A percentile compares a stretch with the other conserved stretches of the same genome.
phyloP scores from a whole-genome alignment of 192 early-diverging fungal species.

The Martensiomyces pterosporus region DNA sequence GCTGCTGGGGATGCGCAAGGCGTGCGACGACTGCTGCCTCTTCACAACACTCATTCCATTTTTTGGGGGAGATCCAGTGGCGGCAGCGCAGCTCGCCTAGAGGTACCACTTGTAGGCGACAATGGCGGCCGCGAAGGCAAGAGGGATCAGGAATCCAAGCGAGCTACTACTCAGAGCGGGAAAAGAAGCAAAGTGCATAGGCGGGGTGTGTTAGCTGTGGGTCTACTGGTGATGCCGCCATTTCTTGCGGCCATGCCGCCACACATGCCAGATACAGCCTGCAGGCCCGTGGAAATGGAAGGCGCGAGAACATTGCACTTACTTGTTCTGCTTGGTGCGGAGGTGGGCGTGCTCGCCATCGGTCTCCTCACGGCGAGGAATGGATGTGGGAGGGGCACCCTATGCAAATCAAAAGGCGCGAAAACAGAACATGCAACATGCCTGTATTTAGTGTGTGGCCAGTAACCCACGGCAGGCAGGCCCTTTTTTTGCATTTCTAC shows the following conservation, averaged over 20 bases:
- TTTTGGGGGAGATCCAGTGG: too few relatives aligned
- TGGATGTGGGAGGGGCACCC: conserved; percentile 21
- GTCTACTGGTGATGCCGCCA: too few relatives aligned
- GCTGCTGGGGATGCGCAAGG: too few relatives aligned
- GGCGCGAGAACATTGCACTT: conserved; percentile 3
- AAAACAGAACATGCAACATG: neutral
- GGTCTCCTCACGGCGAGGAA: conserved; percentile 2
- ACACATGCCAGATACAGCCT: too few relatives aligned
- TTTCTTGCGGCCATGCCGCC: too few relatives aligned
- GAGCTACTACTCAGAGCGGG: conserved; percentile 35
- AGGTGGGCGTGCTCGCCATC: conserved; percentile 12
- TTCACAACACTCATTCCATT: too few relatives aligned
- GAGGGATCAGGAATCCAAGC: conserved; percentile 52
- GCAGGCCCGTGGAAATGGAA: conserved; percentile 2
- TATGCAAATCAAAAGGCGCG: conserved; percentile 8
- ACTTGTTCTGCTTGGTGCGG: conserved; percentile 47
- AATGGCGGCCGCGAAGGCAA: conserved; percentile 50
- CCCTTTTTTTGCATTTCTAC: neutral
- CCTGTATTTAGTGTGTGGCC: too few relatives aligned
- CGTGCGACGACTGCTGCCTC: too few relatives aligned
- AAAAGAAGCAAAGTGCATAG: conserved; percentile 2
- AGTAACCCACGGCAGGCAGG: too few relatives aligned
- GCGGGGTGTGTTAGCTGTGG: too few relatives aligned
- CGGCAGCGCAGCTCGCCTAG: conserved; percentile 6
- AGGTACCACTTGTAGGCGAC: conserved; percentile 54